phyloP scores from a whole-genome alignment of 176 grass and related monocot genomes.

The Juncus effusus region DNA sequence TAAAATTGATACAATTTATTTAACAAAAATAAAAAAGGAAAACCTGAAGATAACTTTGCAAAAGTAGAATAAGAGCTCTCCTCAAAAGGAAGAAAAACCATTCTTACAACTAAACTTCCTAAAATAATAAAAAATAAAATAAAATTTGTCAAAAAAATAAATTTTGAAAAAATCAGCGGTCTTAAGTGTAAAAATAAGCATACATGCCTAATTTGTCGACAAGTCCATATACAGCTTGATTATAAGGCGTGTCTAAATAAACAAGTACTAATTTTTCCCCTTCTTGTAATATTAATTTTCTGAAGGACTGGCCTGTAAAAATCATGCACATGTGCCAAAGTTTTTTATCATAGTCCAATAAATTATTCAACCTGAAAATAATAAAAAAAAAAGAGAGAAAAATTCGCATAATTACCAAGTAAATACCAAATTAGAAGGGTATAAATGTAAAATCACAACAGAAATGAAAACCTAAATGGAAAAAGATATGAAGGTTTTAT shows the following conservation, averaged over 20 bases:
- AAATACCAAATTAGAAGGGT: slow-evolving; percentile 13
- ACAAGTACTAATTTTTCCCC: slow-evolving; percentile 94
- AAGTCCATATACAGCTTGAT: slow-evolving; percentile 90
- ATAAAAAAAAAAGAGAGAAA: slow-evolving; percentile 14
- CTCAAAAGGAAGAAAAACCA: slow-evolving; percentile 98
- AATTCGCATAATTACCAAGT: neutral
- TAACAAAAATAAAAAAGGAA: slow-evolving; percentile 19
- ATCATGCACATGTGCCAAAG: slow-evolving; percentile 93
- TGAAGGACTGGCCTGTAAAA: slow-evolving; percentile 89
- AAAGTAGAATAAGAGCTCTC: slow-evolving; percentile 96
- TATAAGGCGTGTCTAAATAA: slow-evolving; percentile 85
- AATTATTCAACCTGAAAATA: slow-evolving; percentile 56
- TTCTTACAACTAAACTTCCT: slow-evolving; percentile 97
- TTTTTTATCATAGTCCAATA: slow-evolving; percentile 75
- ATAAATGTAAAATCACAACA: slow-evolving; percentile 13
- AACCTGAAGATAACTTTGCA: slow-evolving; percentile 81
- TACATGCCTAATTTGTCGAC: slow-evolving; percentile 91
- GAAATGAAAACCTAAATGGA: slow-evolving; percentile 60
- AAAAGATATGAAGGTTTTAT: slow-evolving; percentile 47
- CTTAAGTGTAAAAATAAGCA: neutral
- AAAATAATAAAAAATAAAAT: slow-evolving; percentile 28
- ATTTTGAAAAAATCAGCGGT: slow-evolving; percentile 13
- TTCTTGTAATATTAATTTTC: slow-evolving; percentile 95
- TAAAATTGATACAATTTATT: slow-evolving; percentile 7
- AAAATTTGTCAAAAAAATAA: neutral